Evolutionary conservation across 768 basidiomycete genomes (phyloP), one percentile per base, ranked within the genome.

Genomic region (Fomitopsis serialis): DNA sequence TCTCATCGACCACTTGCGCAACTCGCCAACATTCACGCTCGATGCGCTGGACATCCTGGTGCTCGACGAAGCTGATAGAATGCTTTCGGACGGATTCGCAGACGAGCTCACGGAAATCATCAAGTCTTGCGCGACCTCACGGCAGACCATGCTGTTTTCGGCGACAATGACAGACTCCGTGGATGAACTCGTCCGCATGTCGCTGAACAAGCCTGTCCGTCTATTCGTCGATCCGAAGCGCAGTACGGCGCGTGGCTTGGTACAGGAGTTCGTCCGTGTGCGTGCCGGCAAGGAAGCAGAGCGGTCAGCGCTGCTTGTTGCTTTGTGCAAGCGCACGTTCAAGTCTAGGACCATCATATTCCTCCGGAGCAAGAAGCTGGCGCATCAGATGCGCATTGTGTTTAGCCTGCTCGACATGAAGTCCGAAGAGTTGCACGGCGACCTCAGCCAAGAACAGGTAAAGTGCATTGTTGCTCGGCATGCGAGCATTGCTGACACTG

Each of bases 91-190:
- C 68, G 97, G 95, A 24, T 99, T 98, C 72, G 84, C 88, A 7
- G 97, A 95, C 67, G 97, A 98, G 68, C 76, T 99, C 32, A 74
- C 82, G 17, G 97, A 99, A 70, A 97, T 99, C 61, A 85, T 98
- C 71, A 87, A 85, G 62, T 81, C 89, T 17, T 97, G 94, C 66
- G 94, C 94, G 1, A 70, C 70, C 21, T 87, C 88, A 23, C 82
- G 97, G 35, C 97, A 98, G 67, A 98, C 97, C 3, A 96, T 99
- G 93, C 78, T 99, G 35, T 99, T 99, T 71, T 97, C 94, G 0
- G 97, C 97, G 2, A 99, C 97, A 1, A 98, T 98, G 89, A 98
- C 95, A 3, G 97, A 99, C 68, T 88, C 89, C 1, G 89, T 98
- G 9, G 92, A 97, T 61, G 87, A 94, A 64, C 80, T 99, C 45